Percentiles rank a stretch among this genome's conserved stretches.
These are phyloP conservation scores for Sedum album DNA, from an alignment of 164 flowering plant genomes.

Conservation along the genomic window DNA sequence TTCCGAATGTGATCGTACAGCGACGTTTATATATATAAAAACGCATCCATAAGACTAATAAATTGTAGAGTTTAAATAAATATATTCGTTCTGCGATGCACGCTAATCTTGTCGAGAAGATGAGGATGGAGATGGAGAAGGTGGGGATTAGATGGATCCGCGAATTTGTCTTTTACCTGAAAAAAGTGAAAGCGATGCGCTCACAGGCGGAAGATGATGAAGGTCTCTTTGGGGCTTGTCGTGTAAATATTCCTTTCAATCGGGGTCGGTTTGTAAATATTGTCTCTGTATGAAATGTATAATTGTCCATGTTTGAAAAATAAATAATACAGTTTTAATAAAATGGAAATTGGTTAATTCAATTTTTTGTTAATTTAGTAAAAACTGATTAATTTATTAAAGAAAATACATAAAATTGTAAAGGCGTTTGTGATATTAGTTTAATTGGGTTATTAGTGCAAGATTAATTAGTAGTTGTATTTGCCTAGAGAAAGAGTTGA, in stretches of 20 bases:
- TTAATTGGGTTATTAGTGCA: no score
- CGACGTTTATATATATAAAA: not conserved
- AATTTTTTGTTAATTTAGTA: no score
- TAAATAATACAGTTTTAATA: no score
- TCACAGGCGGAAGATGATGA: not conserved
- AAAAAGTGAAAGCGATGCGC: conserved; percentile 6
- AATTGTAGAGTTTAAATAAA: not conserved
- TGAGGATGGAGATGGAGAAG: not conserved
- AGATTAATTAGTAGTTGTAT: no score
- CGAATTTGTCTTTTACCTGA: conserved; percentile 15
- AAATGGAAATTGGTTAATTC: no score
- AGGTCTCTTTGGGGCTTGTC: not conserved
- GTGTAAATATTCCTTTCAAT: not conserved
- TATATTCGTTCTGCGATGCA: not conserved
- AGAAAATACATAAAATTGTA: no score
- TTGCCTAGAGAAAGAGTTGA: no score
- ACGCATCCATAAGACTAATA: not conserved
- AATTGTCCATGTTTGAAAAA: no score
- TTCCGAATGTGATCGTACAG: not conserved
- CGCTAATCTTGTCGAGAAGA: conserved; percentile 3
- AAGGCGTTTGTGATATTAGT: no score
- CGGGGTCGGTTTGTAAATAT: not conserved
- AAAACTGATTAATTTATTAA: no score
- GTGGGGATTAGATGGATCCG: conserved; percentile 13
- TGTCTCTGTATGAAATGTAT: no score